Evolutionary conservation across 2,329 filamentous ascomycete genomes (phyloP).

Genomic region (Fonsecaea nubica): DNA sequence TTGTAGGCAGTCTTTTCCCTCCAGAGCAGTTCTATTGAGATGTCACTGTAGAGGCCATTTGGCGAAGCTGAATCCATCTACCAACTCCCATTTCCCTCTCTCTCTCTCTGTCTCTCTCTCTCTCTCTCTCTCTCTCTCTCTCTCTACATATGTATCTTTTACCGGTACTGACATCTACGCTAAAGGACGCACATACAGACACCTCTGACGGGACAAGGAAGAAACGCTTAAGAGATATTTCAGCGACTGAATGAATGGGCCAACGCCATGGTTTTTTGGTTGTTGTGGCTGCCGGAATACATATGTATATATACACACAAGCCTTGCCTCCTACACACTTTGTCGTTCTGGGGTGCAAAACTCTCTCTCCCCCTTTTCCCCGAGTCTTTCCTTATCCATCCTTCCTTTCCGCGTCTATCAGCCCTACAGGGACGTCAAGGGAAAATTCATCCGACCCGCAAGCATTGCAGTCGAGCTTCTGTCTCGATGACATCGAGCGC

Average conservation of each 20-base stretch:
- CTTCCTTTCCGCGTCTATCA: not conserved
- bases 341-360: not conserved
- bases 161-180: too few species aligned
- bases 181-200: not conserved
- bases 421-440: conserved; percentile 1
- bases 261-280: not conserved
- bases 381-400: not conserved
- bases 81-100: too few species aligned
- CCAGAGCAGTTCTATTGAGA: not conserved
- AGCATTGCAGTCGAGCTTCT: conserved; percentile 85
- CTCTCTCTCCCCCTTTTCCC: not conserved
- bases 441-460: conserved; percentile 72
- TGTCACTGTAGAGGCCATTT: not conserved
- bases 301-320: not conserved
- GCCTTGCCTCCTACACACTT: not conserved
- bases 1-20: not conserved
- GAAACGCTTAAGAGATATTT: too few species aligned
- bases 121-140: too few species aligned
- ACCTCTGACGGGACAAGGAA: too few species aligned
- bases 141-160: too few species aligned
- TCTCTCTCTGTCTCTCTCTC: too few species aligned
- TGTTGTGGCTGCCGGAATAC: conserved; percentile 2
- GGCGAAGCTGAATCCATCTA: too few species aligned
- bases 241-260: too few species aligned
- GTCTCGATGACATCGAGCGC: conserved; percentile 94